phyloP scores from a whole-genome alignment of 2,329 filamentous ascomycete genomes.

The Diplodia intermedia region DNA sequence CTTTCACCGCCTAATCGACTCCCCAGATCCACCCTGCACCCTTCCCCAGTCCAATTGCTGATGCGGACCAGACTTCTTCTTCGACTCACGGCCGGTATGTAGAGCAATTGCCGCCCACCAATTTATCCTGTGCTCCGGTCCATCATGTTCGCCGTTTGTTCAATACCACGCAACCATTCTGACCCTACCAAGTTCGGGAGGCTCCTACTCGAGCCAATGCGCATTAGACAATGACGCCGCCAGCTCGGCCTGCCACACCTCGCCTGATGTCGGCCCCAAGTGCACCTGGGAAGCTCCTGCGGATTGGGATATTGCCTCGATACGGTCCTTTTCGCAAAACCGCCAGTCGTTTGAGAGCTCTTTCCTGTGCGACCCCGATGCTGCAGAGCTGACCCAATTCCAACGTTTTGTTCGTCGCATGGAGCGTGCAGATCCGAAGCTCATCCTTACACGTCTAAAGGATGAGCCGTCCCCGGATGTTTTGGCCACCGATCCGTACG shows the following conservation, averaged over 20 bases:
- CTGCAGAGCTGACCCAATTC: constrained; percentile 48
- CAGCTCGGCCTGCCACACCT: background rate
- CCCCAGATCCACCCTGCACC: constrained; percentile 5
- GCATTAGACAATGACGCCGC: constrained; percentile 3
- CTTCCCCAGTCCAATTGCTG: background rate
- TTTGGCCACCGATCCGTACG: constrained; percentile 46
- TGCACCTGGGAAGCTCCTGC: constrained; percentile 41
- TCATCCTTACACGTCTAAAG: constrained; percentile 63
- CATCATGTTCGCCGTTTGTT: background rate
- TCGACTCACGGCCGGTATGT: constrained; percentile 21
- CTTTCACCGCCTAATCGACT: background rate
- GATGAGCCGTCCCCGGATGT: constrained; percentile 49
- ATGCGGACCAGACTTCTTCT: constrained; percentile 26
- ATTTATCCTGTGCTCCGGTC: background rate
- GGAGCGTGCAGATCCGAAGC: constrained; percentile 59
- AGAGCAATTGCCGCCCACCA: constrained; percentile 11
- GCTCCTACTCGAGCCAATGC: constrained; percentile 6
- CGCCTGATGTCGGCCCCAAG: background rate
- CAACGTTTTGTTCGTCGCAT: constrained; percentile 64
- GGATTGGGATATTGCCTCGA: constrained; percentile 43
- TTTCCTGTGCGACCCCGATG: constrained; percentile 26
- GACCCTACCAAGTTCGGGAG: constrained; percentile 22
- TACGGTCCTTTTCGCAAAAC: constrained; percentile 36
- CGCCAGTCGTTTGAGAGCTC: constrained; percentile 17
- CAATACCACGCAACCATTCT: background rate